Percentiles rank a stretch among this genome's conserved stretches.
These are phyloP conservation scores for Aspergillus candidus DNA, from an alignment of 2,329 filamentous ascomycete genomes.

Conservation along the genomic window DNA sequence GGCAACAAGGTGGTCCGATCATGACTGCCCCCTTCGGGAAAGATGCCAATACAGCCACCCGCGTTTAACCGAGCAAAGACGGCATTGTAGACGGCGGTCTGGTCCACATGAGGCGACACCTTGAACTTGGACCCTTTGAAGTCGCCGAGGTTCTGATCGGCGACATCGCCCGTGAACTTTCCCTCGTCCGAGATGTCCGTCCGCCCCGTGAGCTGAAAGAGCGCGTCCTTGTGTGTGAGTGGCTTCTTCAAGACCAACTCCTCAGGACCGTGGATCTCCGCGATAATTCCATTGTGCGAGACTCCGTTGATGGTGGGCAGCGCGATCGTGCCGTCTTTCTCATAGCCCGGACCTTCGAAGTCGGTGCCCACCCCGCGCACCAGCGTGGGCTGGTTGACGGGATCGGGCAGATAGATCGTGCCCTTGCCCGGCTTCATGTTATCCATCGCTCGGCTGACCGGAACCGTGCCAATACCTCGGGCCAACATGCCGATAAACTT, in stretches of 20 bases:
- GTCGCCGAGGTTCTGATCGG: slow-evolving; percentile 47
- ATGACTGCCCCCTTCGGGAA: slow-evolving; percentile 93
- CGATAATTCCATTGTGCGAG: slow-evolving; percentile 76
- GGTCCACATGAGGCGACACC: slow-evolving; percentile 86
- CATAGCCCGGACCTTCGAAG: slow-evolving; percentile 66
- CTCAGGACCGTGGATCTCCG: slow-evolving; percentile 70
- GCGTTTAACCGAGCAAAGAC: slow-evolving; percentile 77
- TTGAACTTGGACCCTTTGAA: slow-evolving; percentile 79
- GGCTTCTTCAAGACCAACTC: slow-evolving; percentile 82
- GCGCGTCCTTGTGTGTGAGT: slow-evolving; percentile 68
- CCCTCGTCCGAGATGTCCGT: slow-evolving; percentile 64
- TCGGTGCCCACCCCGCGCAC: slow-evolving; percentile 74
- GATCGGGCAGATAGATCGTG: slow-evolving; percentile 81
- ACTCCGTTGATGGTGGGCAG: slow-evolving; percentile 77
- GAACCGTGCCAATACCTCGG: slow-evolving; percentile 77
- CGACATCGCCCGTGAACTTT: slow-evolving; percentile 52
- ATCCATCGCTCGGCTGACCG: slow-evolving; percentile 90
- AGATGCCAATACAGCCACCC: slow-evolving; percentile 90
- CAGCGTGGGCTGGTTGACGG: slow-evolving; percentile 74
- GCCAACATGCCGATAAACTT: slow-evolving; percentile 84
- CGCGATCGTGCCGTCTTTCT: slow-evolving; percentile 77
- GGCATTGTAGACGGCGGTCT: slow-evolving; percentile 86
- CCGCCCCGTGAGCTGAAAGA: slow-evolving; percentile 76
- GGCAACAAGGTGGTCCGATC: slow-evolving; percentile 87
- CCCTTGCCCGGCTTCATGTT: slow-evolving; percentile 72